Evolutionary conservation across 148 eudicot species (phyloP), one percentile per base, ranked within the genome.

Genomic region (Camellia granthamiana): DNA sequence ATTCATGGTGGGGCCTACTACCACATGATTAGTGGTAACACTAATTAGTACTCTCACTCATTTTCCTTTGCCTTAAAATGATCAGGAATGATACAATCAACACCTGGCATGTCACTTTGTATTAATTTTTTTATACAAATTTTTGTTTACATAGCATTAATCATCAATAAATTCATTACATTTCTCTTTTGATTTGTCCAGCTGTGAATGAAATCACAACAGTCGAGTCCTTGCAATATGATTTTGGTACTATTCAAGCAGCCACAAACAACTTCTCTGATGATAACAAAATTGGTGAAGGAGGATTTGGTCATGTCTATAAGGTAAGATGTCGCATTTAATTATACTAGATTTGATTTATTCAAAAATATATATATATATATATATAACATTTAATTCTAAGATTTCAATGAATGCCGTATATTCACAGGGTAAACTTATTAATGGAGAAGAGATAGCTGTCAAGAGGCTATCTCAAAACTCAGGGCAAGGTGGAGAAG

Each of bases 401-500:
- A 23, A 56, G 38, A 9, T 7, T 55, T 68, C 8, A 69, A 14
- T 0, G 43, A 7, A 52, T 30, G 18, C 13, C 21, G 6, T 23
- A 6, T n/a, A 8, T 52, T 3, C 21, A 23, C 5, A 90, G 92
- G 92, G 91, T 7, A 72, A 7, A 6, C 82, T 90, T 47, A 69
- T 71, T 0, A 42, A 76, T 74, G 90, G 90, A 59, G 78, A 84
- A 77, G 81, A 79, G 58, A 73, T 89, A 61, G 92, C 92, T 41
- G 92, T 89, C 47, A 89, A 89, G 77, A 86, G 90, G 69, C 78
- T 87, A 23, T 82, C 88, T 6, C 81, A 15, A 68, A 81, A 49
- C 54, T 81, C 88, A 7, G 76, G 72, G 5, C 88, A 89, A 84
- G 90, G 92, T 42, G 86, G 78, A 81, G 2, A 19, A 2, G 87